Evolutionary conservation across 768 basidiomycete genomes (phyloP).

Genomic region (Tulasnella calospora): DNA sequence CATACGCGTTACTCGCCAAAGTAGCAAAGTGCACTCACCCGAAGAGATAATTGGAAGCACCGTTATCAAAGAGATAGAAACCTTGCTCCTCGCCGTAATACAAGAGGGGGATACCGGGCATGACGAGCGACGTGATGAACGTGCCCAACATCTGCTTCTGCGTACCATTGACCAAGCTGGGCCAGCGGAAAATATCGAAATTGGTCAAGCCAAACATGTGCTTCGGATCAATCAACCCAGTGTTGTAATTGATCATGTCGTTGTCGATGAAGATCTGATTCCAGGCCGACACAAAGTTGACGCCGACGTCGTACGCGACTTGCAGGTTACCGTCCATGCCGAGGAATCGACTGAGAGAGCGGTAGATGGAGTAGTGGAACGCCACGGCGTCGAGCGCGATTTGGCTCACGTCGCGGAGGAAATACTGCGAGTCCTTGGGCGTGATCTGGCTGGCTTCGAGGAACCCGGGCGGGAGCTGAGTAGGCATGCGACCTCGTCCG

Average conservation of each 20-base stretch:
- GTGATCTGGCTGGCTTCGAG: conserved; percentile 64
- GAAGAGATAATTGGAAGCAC: conserved; percentile 88
- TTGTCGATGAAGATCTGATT: conserved; percentile 85
- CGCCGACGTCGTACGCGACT: conserved; percentile 78
- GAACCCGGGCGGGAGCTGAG: conserved; percentile 63
- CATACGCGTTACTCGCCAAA: too few relatives aligned
- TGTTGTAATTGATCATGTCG: conserved; percentile 73
- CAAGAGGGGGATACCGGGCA: conserved; percentile 84
- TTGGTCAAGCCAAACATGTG: conserved; percentile 93
- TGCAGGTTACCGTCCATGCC: conserved; percentile 95
- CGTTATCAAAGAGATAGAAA: conserved; percentile 80
- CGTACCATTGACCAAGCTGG: conserved; percentile 77
- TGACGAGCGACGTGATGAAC: conserved; percentile 71
- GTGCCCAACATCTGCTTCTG: conserved; percentile 68
- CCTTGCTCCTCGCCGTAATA: conserved; percentile 90
- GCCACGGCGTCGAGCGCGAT: conserved; percentile 73
- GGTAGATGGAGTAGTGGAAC: conserved; percentile 94
- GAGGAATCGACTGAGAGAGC: conserved; percentile 75
- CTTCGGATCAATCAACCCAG: conserved; percentile 64
- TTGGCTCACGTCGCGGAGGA: conserved; percentile 60
- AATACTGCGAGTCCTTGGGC: conserved; percentile 59
- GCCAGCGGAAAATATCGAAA: conserved; percentile 94
- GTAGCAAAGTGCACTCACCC: conserved; percentile 47
- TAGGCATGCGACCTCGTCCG: conserved; percentile 82
- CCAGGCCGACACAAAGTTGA: conserved; percentile 86